Percentiles rank a stretch among this genome's conserved stretches.
phyloP scores from a whole-genome alignment of 306 rosid species.

The Pyrus bretschneideri region DNA sequence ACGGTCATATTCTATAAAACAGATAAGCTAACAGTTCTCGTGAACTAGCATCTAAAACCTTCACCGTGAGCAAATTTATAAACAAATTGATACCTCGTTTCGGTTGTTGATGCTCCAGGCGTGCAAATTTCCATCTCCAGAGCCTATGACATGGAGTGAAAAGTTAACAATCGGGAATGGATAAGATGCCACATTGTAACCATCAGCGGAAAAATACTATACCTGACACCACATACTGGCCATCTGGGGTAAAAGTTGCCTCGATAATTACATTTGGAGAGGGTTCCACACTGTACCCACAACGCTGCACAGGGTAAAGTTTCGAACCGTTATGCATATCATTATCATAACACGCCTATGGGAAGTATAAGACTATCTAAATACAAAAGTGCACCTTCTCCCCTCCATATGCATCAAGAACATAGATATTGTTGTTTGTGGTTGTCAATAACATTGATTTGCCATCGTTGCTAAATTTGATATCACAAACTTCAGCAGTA shows the following conservation, averaged over 20 bases:
- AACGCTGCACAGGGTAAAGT: constrained; percentile 53
- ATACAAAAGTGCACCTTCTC: constrained; percentile 58
- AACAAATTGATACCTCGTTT: constrained; percentile 56
- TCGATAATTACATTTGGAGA: constrained; percentile 67
- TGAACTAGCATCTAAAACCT: neutral
- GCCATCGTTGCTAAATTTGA: constrained; percentile 94
- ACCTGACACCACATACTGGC: constrained; percentile 90
- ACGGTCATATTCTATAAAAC: too few species aligned
- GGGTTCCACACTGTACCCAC: constrained; percentile 93
- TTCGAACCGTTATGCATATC: neutral
- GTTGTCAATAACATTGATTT: constrained; percentile 96
- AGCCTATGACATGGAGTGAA: constrained; percentile 35
- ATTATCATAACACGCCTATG: neutral
- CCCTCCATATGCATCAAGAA: constrained; percentile 94
- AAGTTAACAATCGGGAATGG: neutral
- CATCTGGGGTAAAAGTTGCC: constrained; percentile 95
- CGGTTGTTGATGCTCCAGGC: constrained; percentile 81
- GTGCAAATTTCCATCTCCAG: constrained; percentile 85
- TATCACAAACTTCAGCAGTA: constrained; percentile 92
- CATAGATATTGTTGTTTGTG: constrained; percentile 71
- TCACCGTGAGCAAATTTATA: neutral
- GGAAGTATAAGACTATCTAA: neutral
- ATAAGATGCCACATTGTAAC: neutral
- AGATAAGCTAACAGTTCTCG: neutral
- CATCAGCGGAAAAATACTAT: constrained; percentile 4